These are phyloP conservation scores for Aureobasidium subglaciale DNA, from an alignment of 2,329 filamentous ascomycete species.

Conservation along the genomic window DNA sequence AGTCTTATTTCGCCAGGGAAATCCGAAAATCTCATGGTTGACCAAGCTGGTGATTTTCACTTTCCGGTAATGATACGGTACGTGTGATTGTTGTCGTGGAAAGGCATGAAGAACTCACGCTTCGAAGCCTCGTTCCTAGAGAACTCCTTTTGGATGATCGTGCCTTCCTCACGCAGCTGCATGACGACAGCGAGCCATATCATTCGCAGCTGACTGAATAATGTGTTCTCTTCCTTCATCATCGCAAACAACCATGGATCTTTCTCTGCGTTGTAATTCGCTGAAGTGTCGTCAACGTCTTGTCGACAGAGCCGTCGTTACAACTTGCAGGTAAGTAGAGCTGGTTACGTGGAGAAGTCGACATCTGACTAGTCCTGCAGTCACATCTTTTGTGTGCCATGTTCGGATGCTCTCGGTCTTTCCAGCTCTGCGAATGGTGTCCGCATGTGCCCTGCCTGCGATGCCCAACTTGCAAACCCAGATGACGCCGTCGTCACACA, in stretches of 20 bases:
- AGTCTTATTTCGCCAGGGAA: no score
- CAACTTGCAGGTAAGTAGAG: conserved; percentile 67
- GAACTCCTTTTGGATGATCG: not conserved
- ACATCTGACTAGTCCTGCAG: conserved; percentile 35
- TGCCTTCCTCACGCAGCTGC: not conserved
- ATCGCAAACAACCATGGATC: conserved; percentile 53
- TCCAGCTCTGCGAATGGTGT: conserved; percentile 42
- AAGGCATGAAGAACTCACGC: no score
- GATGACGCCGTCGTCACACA: conserved; percentile 68
- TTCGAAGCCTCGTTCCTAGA: no score
- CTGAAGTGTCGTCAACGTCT: conserved; percentile 67
- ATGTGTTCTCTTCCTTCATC: not conserved
- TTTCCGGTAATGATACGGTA: no score
- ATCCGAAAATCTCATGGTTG: no score
- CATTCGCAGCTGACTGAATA: not conserved
- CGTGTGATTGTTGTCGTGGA: no score
- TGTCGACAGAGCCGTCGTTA: conserved; percentile 68
- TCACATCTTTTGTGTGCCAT: conserved; percentile 78
- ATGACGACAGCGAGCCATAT: no score
- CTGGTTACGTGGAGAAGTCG: not conserved
- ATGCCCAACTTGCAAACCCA: conserved; percentile 57
- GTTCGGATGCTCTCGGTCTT: conserved; percentile 61
- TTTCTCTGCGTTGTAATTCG: conserved; percentile 69
- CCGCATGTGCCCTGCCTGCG: conserved; percentile 69
- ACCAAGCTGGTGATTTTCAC: no score